Conservation (phyloP, 148 eudicot species). For the Chenopodium album region DNA sequence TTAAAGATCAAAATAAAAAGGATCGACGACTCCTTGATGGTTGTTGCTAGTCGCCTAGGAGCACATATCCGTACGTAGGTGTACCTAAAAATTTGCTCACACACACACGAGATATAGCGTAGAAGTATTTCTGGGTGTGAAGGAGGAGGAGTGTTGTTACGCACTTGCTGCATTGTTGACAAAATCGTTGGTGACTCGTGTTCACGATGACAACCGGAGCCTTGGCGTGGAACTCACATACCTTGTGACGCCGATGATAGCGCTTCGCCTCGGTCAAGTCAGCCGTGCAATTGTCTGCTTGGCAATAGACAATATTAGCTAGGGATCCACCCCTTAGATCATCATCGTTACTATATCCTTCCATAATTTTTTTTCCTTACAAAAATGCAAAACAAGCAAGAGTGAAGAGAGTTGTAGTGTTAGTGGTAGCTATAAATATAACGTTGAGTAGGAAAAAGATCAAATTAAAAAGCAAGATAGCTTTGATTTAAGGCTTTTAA, state of each 20-base stretch:
- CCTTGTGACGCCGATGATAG: slow-evolving; percentile 83
- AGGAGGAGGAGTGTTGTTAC: slow-evolving; percentile 2
- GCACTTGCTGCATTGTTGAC: slow-evolving; percentile 93
- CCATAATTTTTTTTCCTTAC: slow-evolving; percentile 15
- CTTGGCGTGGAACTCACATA: slow-evolving; percentile 77
- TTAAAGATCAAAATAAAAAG: not conserved
- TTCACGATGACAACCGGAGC: slow-evolving; percentile 51
- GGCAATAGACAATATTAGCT: slow-evolving; percentile 39
- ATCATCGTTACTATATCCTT: slow-evolving; percentile 20
- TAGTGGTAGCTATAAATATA: not conserved
- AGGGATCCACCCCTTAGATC: slow-evolving; percentile 11
- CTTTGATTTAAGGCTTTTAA: slow-evolving; percentile 10
- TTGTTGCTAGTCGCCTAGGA: slow-evolving; percentile 9
- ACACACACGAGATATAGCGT: not conserved
- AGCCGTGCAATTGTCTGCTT: slow-evolving; percentile 60
- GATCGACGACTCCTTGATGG: not conserved
- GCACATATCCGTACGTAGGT: not conserved
- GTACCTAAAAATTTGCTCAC: not conserved
- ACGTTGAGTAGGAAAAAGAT: not conserved
- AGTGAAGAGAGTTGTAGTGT: not conserved
- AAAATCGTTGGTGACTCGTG: slow-evolving; percentile 62
- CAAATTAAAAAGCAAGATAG: not conserved
- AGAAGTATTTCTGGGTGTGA: not conserved
- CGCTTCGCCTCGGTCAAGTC: slow-evolving; percentile 65
- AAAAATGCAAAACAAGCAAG: not conserved